These are phyloP conservation scores for Exophiala bonariae DNA, from an alignment of 2,329 filamentous ascomycete species.

Conservation along the genomic window DNA sequence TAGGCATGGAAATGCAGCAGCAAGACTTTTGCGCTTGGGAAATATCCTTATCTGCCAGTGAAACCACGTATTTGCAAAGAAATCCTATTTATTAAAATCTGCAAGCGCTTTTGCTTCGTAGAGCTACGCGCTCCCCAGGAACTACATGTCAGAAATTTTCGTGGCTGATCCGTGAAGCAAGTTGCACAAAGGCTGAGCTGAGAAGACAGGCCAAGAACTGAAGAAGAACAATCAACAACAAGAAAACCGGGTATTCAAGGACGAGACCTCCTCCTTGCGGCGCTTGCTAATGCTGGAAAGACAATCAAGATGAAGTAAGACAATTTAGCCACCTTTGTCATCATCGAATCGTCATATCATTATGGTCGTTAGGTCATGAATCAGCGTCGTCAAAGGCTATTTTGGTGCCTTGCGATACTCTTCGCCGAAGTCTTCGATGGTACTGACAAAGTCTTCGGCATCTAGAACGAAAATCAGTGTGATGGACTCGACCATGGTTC, in stretches of 20 bases:
- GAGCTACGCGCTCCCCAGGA: no score
- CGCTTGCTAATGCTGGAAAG: neutral
- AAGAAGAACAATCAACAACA: conserved; percentile 2
- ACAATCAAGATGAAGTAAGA: neutral
- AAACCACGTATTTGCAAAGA: no score
- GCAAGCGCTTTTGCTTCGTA: no score
- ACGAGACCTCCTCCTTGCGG: conserved; percentile 3
- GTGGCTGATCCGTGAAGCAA: no score
- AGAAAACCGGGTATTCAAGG: conserved; percentile 15
- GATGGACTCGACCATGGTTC: neutral
- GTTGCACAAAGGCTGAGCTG: conserved; percentile 7
- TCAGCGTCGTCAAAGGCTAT: conserved; percentile 3
- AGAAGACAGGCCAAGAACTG: conserved; percentile 15
- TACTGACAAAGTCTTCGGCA: conserved; percentile 38
- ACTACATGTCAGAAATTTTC: no score
- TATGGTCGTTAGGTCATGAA: conserved; percentile 1
- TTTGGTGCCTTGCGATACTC: conserved; percentile 16
- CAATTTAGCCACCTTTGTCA: conserved; percentile 6
- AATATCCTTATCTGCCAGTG: no score
- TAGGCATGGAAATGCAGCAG: no score
- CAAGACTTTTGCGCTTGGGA: no score
- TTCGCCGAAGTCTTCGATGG: conserved; percentile 33
- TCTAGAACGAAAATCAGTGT: conserved; percentile 31
- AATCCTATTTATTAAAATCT: no score
- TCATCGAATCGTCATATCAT: conserved; percentile 6